Evolutionary conservation across 148 eudicot genomes (phyloP), one percentile per base, ranked within the genome.

Genomic region (Diospyros lotus): DNA sequence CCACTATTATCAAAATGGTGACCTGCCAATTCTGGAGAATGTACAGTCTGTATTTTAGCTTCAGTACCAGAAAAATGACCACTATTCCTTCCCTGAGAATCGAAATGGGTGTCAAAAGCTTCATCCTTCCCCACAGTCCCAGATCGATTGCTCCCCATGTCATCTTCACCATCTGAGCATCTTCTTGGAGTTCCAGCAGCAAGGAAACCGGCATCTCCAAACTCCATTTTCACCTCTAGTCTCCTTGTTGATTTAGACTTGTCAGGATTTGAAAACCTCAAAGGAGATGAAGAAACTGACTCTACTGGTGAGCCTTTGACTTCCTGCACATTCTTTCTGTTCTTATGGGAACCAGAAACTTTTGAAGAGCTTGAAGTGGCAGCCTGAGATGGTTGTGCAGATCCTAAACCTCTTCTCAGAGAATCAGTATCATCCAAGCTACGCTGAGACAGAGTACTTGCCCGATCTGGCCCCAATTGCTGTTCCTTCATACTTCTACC

Each of bases 311-410:
- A 95, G 74, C 92, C 88, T 88, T 89, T 90, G 59, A 79, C 70
- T 77, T 92, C 97, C 82, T 86, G 88, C 61, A 74, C 55, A 76
- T 71, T 84, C 55, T 84, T 73, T 76, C 78, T 86, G 63, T 72
- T 85, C 81, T 80, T 88, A 73, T 72, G 86, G 76, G 97, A 92
- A 39, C 87, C 93, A 58, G 98, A 91, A 78, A 90, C 91, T 78
- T 92, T 95, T 1, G 98, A 95, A 75, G 98, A 92, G 85, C 98
- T 95, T 67, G 98, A 95, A 74, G 93, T 88, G 58, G 98, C 87
- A 56, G 97, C 94, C 81, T 82, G 80, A 74, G 82, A 78, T 77
- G 86, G 89, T 64, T 79, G 84, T 53, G 64, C 76, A 51, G 82
- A 18, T 55, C 70, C 78, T 58, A 82, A 73, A 69, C 88, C 86